phyloP scores from a whole-genome alignment of 352 stramenopile genomes.

The Phytophthora lateralis region DNA sequence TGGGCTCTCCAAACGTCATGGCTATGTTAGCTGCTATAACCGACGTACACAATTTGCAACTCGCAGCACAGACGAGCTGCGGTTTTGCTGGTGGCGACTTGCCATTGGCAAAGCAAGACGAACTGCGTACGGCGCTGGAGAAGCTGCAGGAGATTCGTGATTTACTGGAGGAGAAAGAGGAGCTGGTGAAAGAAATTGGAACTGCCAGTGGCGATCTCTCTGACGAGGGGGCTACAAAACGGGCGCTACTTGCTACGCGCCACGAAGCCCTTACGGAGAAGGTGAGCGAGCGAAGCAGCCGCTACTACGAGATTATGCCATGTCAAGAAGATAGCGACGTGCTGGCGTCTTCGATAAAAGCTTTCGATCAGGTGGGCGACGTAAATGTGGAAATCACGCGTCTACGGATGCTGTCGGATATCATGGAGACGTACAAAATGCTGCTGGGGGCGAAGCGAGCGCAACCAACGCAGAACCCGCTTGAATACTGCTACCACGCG shows the following conservation, averaged over 20 bases:
- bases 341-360: conserved; percentile 60
- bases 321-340: conserved; percentile 58
- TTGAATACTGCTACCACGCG: conserved; percentile 84
- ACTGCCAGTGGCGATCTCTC: conserved; percentile 54
- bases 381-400: conserved; percentile 77
- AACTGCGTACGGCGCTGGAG: conserved; percentile 51
- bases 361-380: conserved; percentile 57
- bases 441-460: conserved; percentile 60
- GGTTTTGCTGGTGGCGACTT: conserved; percentile 54
- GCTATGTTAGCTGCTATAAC: conserved; percentile 73
- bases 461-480: conserved; percentile 40
- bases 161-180: conserved; percentile 56
- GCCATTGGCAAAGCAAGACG: conserved; percentile 66
- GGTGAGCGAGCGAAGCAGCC: conserved; percentile 72
- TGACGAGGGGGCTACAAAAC: conserved; percentile 43
- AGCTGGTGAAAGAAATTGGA: conserved; percentile 54
- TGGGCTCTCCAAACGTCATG: conserved; percentile 37
- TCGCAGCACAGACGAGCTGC: conserved; percentile 59
- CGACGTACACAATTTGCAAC: conserved; percentile 69
- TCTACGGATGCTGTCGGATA: conserved; percentile 64
- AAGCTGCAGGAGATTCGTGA: conserved; percentile 54
- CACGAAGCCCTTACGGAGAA: conserved; percentile 62
- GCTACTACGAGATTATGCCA: conserved; percentile 85
- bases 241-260: conserved; percentile 52
- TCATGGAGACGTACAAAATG: conserved; percentile 83